A percentile compares a stretch with the other conserved stretches of the same genome.
phyloP scores from a whole-genome alignment of 202 grass and related monocot genomes.

The Digitaria exilis region DNA sequence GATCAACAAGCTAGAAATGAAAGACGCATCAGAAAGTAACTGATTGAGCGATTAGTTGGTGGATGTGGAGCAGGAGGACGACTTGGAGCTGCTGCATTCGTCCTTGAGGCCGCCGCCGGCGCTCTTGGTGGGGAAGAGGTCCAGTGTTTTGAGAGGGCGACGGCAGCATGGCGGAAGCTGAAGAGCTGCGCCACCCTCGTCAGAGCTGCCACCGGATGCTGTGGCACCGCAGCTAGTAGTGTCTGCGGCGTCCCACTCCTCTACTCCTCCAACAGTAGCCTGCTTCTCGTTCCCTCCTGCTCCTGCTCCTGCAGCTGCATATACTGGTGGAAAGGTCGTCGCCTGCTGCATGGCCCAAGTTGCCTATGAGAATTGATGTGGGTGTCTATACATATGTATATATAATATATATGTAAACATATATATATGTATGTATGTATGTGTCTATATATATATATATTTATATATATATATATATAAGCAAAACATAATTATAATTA shows the following conservation, averaged over 20 bases:
- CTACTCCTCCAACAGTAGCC: neutral
- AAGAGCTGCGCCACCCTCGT: slow-evolving; percentile 2
- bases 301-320: neutral
- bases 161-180: slow-evolving; percentile 64
- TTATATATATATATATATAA: too few relatives aligned
- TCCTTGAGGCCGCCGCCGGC: slow-evolving; percentile 78
- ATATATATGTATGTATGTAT: too few relatives aligned
- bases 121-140: slow-evolving; percentile 88
- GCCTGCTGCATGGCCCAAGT: slow-evolving; percentile 39
- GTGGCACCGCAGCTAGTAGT: neutral
- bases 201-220: slow-evolving; percentile 29
- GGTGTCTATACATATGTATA: too few relatives aligned
- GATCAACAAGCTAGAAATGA: too few relatives aligned
- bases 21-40: neutral
- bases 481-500: too few relatives aligned
- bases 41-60: slow-evolving; percentile 52
- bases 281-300: too few relatives aligned
- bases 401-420: too few relatives aligned
- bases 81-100: slow-evolving; percentile 88
- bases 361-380: neutral
- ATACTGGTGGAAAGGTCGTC: neutral
- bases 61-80: slow-evolving; percentile 94
- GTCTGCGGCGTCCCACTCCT: slow-evolving; percentile 10
- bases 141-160: slow-evolving; percentile 78
- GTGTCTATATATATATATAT: too few relatives aligned